Evolutionary conservation across 2,329 filamentous ascomycete genomes (phyloP).

Genomic region (Cytospora schulzeri): DNA sequence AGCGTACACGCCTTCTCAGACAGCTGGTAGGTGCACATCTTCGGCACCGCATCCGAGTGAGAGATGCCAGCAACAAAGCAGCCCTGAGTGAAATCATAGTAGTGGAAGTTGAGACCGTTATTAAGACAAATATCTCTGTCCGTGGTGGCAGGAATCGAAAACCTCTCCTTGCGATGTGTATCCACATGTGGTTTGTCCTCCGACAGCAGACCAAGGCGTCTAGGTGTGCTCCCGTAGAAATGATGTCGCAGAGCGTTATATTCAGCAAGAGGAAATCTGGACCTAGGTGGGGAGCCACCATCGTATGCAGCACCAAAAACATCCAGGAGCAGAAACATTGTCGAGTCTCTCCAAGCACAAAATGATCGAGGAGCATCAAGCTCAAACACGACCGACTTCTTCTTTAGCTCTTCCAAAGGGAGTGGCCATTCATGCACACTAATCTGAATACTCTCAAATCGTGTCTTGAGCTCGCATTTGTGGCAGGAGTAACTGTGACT

Average conservation of each 20-base stretch:
- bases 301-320: slow-evolving; percentile 33
- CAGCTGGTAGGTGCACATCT: slow-evolving; percentile 45
- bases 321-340: slow-evolving; percentile 43
- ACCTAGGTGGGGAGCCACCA: neutral
- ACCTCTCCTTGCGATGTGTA: slow-evolving; percentile 39
- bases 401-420: slow-evolving; percentile 35
- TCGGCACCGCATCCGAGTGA: slow-evolving; percentile 31
- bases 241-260: neutral
- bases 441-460: slow-evolving; percentile 43
- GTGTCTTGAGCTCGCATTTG: slow-evolving; percentile 38
- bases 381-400: slow-evolving; percentile 56
- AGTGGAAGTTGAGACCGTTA: slow-evolving; percentile 47
- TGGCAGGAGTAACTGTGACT: slow-evolving; percentile 35
- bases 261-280: neutral
- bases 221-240: neutral
- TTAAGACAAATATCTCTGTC: slow-evolving; percentile 45
- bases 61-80: slow-evolving; percentile 29
- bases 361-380: slow-evolving; percentile 46
- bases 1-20: slow-evolving; percentile 36
- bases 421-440: slow-evolving; percentile 59
- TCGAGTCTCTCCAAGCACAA: slow-evolving; percentile 51
- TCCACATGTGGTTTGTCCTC: slow-evolving; percentile 38
- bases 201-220: slow-evolving; percentile 39
- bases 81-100: slow-evolving; percentile 39
- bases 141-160: slow-evolving; percentile 27